phyloP scores from a whole-genome alignment of 2,329 filamentous ascomycete species.

The Thelonectria discophora region DNA sequence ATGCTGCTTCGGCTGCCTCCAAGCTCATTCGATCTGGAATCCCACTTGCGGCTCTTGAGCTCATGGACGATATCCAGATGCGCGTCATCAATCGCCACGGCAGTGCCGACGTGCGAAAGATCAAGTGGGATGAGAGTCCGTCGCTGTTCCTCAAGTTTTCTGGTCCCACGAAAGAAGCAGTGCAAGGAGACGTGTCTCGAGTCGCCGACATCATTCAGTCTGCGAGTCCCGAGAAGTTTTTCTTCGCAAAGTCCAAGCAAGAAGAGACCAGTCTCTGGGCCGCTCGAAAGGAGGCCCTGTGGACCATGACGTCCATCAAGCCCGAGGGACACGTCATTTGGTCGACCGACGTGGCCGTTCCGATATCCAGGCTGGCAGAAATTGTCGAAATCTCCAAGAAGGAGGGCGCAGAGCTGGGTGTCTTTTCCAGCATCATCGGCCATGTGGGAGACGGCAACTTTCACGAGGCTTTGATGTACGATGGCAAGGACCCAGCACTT shows the following conservation, averaged over 20 bases:
- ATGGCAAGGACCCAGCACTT: slow-evolving; percentile 16
- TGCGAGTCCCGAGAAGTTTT: slow-evolving; percentile 4
- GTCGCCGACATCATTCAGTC: slow-evolving; percentile 8
- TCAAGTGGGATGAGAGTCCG: slow-evolving; percentile 69
- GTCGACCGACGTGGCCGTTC: slow-evolving; percentile 85
- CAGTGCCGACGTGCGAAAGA: slow-evolving; percentile 62
- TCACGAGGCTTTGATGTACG: slow-evolving; percentile 61
- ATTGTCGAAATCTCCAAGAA: slow-evolving; percentile 68
- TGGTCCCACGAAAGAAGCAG: slow-evolving; percentile 46
- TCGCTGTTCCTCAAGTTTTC: slow-evolving; percentile 79
- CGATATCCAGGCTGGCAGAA: slow-evolving; percentile 74
- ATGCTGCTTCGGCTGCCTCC: slow-evolving; percentile 76
- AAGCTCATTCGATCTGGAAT: slow-evolving; percentile 76
- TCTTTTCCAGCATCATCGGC: slow-evolving; percentile 73
- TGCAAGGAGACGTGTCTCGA: slow-evolving; percentile 10
- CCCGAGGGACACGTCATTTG: slow-evolving; percentile 70
- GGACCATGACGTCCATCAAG: slow-evolving; percentile 74
- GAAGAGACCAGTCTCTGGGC: slow-evolving; percentile 65
- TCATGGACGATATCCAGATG: slow-evolving; percentile 84
- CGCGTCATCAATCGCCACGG: slow-evolving; percentile 55
- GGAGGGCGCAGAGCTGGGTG: slow-evolving; percentile 68
- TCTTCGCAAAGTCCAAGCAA: slow-evolving; percentile 16
- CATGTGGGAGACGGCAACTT: slow-evolving; percentile 82
- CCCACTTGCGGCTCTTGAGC: slow-evolving; percentile 80
- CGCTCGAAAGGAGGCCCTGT: slow-evolving; percentile 77